phyloP scores from a whole-genome alignment of 306 rosid species.

The Chamaecrista fasciculata region DNA sequence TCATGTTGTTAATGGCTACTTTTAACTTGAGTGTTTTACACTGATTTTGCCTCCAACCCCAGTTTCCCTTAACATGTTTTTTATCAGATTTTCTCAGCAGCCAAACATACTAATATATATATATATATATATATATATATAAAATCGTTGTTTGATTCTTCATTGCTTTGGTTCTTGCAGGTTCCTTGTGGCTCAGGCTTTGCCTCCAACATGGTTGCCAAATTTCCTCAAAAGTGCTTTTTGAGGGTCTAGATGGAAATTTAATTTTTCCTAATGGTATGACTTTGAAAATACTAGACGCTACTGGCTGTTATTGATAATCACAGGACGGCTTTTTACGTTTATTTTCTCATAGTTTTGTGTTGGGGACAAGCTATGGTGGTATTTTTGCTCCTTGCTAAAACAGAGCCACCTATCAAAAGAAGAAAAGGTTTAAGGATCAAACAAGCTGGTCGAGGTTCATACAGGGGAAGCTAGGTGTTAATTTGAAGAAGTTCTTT shows the following conservation, averaged over 20 bases:
- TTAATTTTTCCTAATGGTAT: constrained; percentile 22
- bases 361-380: constrained; percentile 58
- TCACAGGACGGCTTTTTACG: constrained; percentile 42
- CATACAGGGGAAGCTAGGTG: constrained; percentile 81
- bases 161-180: constrained; percentile 22
- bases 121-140: too few species aligned
- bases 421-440: constrained; percentile 74
- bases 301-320: constrained; percentile 31
- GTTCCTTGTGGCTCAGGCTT: constrained; percentile 21
- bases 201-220: not conserved
- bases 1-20: constrained; percentile 12
- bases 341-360: constrained; percentile 38
- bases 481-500: constrained; percentile 26
- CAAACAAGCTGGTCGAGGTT: constrained; percentile 90
- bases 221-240: not conserved
- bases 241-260: not conserved
- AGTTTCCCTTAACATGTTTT: not conserved
- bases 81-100: constrained; percentile 7
- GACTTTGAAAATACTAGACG: constrained; percentile 17
- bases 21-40: too few species aligned
- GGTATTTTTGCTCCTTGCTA: constrained; percentile 45
- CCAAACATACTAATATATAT: constrained; percentile 4
- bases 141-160: not conserved
- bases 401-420: constrained; percentile 68
- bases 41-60: not conserved